A percentile compares a stretch with the other conserved stretches of the same genome.
Evolutionary conservation across 2,329 filamentous ascomycete genomes (phyloP).

Genomic region (Ceratocystis ficicola): DNA sequence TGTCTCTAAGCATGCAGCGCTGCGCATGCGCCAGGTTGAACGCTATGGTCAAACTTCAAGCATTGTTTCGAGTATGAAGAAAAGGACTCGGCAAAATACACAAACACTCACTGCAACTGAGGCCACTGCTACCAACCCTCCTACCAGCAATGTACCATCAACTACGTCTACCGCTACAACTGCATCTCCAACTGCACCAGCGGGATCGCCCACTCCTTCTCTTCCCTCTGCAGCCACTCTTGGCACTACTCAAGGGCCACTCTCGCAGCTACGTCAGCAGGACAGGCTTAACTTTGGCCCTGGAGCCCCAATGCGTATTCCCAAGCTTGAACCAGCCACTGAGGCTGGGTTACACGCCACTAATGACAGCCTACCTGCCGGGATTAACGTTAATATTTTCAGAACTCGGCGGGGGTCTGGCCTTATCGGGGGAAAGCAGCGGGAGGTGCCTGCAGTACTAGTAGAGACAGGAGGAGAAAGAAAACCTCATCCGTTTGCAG

Average conservation of each 20-base stretch:
- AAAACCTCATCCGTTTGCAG: conserved; percentile 21
- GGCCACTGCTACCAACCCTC: not conserved
- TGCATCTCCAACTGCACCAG: not conserved
- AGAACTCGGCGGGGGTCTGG: conserved; percentile 17
- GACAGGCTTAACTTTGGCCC: conserved; percentile 15
- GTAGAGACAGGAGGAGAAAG: not conserved
- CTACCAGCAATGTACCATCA: not conserved
- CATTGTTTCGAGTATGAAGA: conserved; percentile 31
- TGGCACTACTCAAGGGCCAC: conserved; percentile 9
- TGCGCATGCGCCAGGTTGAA: conserved; percentile 44
- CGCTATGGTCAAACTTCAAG: conserved; percentile 38
- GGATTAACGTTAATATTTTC: conserved; percentile 20
- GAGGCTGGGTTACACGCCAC: not conserved
- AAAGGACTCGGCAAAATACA: conserved; percentile 21
- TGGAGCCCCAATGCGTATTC: conserved; percentile 18
- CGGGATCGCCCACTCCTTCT: not conserved
- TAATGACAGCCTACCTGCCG: conserved; percentile 1
- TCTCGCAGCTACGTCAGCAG: conserved; percentile 18
- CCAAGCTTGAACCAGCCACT: conserved; percentile 19
- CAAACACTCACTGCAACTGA: not conserved
- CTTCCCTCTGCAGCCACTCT: not conserved
- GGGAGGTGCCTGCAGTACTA: not conserved
- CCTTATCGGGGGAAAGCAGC: conserved; percentile 2
- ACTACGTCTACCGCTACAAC: not conserved
- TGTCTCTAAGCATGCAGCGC: conserved; percentile 48